A percentile compares a stretch with the other conserved stretches of the same genome.
phyloP scores from a whole-genome alignment of 805 yeast species.

The Candida cerambycidarum region DNA sequence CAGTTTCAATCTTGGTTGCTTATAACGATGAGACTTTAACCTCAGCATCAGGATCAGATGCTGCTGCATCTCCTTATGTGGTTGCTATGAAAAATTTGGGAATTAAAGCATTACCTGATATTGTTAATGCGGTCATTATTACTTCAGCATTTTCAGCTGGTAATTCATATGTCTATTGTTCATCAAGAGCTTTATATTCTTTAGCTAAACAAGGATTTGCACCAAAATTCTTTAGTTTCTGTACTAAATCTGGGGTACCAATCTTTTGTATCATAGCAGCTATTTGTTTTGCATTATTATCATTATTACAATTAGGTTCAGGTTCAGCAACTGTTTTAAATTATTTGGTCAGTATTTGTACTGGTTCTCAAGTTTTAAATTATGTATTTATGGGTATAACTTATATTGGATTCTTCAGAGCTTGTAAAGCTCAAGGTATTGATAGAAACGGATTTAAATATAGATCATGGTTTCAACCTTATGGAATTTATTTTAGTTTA shows the following conservation, averaged over 20 bases:
- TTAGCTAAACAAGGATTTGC: conserved; percentile 21
- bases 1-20: conserved; percentile 39
- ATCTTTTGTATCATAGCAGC: conserved; percentile 30
- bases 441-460: conserved; percentile 40
- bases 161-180: conserved; percentile 20
- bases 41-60: conserved; percentile 23
- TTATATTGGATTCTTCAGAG: conserved; percentile 43
- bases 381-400: conserved; percentile 46
- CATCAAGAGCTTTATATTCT: conserved; percentile 21
- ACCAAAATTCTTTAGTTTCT: conserved; percentile 18
- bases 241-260: conserved; percentile 19
- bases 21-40: conserved; percentile 30
- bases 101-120: conserved; percentile 28
- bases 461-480: conserved; percentile 46
- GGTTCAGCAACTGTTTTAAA: conserved; percentile 37
- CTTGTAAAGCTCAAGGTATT: conserved; percentile 38
- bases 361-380: conserved; percentile 48
- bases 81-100: conserved; percentile 29
- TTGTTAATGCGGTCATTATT: conserved; percentile 33
- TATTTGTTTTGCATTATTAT: conserved; percentile 26
- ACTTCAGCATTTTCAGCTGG: conserved; percentile 28
- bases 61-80: conserved; percentile 32
- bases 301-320: conserved; percentile 29
- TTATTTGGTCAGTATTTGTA: conserved; percentile 48
- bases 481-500: conserved; percentile 31